Percentiles rank a stretch among this genome's conserved stretches.
phyloP scores from a whole-genome alignment of 2,329 filamentous ascomycete species.

The Botrytis galanthina region DNA sequence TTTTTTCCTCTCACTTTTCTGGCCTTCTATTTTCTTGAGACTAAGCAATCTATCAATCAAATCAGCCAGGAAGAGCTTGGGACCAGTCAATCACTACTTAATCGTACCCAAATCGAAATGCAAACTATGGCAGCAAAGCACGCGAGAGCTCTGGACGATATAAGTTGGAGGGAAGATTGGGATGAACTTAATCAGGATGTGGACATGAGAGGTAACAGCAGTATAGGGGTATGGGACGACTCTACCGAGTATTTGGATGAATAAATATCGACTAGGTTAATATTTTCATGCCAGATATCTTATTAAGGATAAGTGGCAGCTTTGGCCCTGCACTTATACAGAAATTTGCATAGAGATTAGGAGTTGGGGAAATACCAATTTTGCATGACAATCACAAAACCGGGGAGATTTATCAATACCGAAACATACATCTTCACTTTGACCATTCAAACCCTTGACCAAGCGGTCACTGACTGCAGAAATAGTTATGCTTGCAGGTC shows the following conservation, averaged over 20 bases:
- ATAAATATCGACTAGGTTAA: neutral
- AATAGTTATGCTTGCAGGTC: neutral
- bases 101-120: conserved; percentile 60
- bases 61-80: conserved; percentile 54
- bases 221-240: conserved; percentile 11
- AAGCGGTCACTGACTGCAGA: neutral
- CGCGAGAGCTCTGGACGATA: conserved; percentile 45
- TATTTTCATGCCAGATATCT: neutral
- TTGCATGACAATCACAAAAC: neutral
- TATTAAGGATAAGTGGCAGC: neutral
- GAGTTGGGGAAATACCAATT: neutral
- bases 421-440: neutral
- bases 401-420: too few relatives aligned
- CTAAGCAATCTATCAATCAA: conserved; percentile 1
- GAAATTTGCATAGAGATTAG: neutral
- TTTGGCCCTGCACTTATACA: neutral
- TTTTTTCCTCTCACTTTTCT: conserved; percentile 30
- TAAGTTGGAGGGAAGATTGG: conserved; percentile 62
- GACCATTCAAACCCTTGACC: neutral
- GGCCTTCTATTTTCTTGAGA: conserved; percentile 13
- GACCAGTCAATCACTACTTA: conserved; percentile 58
- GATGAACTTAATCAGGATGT: conserved; percentile 47
- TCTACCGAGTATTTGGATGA: neutral
- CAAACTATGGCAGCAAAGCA: conserved; percentile 62
- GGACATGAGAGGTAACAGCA: conserved; percentile 17